Percentiles rank a stretch among this genome's conserved stretches.
Conservation (phyloP, 257 asterid species). For the Nicotiana tabacum region DNA sequence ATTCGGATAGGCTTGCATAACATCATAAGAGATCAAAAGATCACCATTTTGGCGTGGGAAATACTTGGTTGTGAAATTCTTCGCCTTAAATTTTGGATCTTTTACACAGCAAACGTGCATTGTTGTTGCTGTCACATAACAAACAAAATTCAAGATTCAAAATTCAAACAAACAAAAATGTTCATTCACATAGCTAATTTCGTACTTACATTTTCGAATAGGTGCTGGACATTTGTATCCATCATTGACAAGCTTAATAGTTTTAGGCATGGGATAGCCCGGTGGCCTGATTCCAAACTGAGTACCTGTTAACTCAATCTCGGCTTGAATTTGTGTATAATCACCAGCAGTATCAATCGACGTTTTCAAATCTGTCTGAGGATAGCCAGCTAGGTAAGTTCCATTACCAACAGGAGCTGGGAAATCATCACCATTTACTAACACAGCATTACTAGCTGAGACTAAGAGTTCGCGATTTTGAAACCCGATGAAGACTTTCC, state of each 20-base stretch:
- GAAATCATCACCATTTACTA: constrained; percentile 22
- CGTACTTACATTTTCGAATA: constrained; percentile 27
- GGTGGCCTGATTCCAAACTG: constrained; percentile 49
- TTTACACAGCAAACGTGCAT: constrained; percentile 71
- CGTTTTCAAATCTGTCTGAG: constrained; percentile 64
- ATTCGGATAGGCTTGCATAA: constrained; percentile 53
- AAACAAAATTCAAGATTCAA: constrained; percentile 33
- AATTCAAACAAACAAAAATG: constrained; percentile 11
- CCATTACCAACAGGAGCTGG: constrained; percentile 50
- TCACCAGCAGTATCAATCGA: constrained; percentile 90
- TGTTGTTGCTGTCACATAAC: constrained; percentile 37
- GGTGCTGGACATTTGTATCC: constrained; percentile 75
- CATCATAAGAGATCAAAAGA: constrained; percentile 69
- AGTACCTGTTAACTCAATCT: constrained; percentile 60
- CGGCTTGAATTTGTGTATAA: constrained; percentile 48
- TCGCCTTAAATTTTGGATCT: constrained; percentile 67
- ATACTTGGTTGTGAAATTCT: constrained; percentile 39
- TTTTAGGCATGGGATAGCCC: constrained; percentile 71
- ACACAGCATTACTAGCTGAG: constrained; percentile 29
- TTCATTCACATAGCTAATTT: neutral
- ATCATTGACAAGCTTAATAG: constrained; percentile 55
- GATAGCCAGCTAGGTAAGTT: constrained; percentile 57
- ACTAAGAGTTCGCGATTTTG: constrained; percentile 36
- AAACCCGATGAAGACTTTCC: constrained; percentile 40
- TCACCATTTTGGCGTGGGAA: constrained; percentile 56